A percentile compares a stretch with the other conserved stretches of the same genome.
Evolutionary conservation across 2,329 filamentous ascomycete genomes (phyloP).

Genomic region (Colletotrichum sp.): DNA sequence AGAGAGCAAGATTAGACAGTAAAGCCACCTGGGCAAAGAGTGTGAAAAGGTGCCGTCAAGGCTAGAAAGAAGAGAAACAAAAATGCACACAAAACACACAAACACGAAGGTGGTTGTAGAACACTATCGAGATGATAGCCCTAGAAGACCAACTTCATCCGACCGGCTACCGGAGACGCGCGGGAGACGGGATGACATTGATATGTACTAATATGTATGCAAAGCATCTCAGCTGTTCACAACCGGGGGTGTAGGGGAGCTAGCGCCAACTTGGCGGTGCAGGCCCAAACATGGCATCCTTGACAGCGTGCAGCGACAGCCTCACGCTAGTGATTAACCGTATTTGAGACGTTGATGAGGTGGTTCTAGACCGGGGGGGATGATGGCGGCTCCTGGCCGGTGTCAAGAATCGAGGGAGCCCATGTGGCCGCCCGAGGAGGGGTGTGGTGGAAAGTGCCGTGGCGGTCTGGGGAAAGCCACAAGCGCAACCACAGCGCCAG

Average conservation of each 20-base stretch:
- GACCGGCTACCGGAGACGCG: neutral
- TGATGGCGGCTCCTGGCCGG: neutral
- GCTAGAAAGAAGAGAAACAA: neutral
- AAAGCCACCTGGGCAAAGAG: constrained; percentile 6
- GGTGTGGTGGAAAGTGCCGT: neutral
- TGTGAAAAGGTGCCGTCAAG: constrained; percentile 2
- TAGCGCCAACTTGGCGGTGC: constrained; percentile 9
- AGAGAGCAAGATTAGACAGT: neutral
- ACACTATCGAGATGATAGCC: neutral
- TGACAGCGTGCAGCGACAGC: neutral
- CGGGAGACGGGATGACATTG: neutral
- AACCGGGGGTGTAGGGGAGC: neutral
- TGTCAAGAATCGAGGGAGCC: neutral
- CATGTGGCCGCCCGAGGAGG: neutral
- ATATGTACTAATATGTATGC: neutral
- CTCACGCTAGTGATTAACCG: constrained; percentile 7
- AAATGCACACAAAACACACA: neutral
- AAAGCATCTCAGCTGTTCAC: neutral
- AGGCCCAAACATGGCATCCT: neutral
- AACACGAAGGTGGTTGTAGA: neutral
- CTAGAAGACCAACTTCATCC: neutral
- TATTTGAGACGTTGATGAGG: neutral
- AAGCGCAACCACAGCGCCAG: neutral
- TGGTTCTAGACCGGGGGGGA: neutral
- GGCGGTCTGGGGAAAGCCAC: neutral